Base-by-base conservation (phyloP, 2,329 filamentous ascomycete species). In the Periconia sp. region DNA sequence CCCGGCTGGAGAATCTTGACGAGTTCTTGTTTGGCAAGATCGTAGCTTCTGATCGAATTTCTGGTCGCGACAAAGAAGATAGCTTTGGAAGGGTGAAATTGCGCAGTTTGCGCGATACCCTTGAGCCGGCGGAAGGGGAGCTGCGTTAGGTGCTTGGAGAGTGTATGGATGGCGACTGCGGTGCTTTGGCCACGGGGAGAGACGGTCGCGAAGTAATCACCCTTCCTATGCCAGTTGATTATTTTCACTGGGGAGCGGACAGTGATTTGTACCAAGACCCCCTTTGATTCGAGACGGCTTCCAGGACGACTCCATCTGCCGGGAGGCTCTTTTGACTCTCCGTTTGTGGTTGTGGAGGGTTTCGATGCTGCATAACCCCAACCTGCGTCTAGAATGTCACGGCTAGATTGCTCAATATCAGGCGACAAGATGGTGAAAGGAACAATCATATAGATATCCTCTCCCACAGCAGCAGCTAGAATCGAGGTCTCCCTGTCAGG, bases 51-150 rank as follows among this genome's bases (percentile, higher is more conserved):
- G 68, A 99, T 92, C 53, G 89, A 89, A 64, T 93, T 90, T 74
- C 96, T 92, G 11, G 95, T 97, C 2, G 94, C 94, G 51, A 99
- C 91, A 70, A 97, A 97, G 78, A 99, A 92, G 47, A 96, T 85
- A 0, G 94, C 92, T 62, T 92, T 88, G 41, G 88, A 90, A 1
- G 94, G 94, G 74, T 99, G 95, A 82, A 99, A 99, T 63, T 92
- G 91, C 5, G 92, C 92, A 1, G 89, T 89, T 75, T 97, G 93
- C 1, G 92, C 91, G 45, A 91, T 86, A 54, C 86, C 86, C 67
- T 85, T 85, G 59, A 88, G 75, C 53, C 84, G 83, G 56, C 91
- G 89, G 85, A 99, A 97, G 23, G 94, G 95, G 60, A 94, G 87
- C 74, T 99, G 94, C 2, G 92, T 97, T 44, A 93, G 83, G 76